A percentile compares a stretch with the other conserved stretches of the same genome.
Evolutionary conservation across 306 rosid genomes (phyloP).

Genomic region (Pterocarpus macrocarpus): DNA sequence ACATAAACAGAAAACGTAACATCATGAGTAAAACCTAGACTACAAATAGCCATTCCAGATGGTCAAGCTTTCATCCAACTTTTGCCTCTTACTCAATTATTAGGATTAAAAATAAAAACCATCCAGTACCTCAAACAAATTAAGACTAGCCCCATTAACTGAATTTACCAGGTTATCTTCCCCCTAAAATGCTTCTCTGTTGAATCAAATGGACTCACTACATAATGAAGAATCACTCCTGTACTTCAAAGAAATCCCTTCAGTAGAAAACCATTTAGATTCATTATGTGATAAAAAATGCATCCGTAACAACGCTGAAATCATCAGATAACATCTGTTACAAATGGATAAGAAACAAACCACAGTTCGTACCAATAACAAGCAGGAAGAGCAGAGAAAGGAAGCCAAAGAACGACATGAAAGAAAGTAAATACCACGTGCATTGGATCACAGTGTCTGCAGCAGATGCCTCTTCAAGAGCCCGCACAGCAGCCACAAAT

Average conservation of each 20-base stretch:
- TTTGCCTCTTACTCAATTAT: neutral
- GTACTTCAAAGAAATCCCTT: neutral
- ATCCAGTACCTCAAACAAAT: neutral
- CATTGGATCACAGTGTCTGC: constrained; percentile 63
- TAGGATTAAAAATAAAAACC: neutral
- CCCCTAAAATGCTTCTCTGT: neutral
- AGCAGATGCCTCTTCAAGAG: constrained; percentile 78
- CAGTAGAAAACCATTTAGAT: neutral
- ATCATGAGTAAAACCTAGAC: too few species aligned
- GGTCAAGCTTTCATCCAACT: neutral
- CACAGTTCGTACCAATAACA: too few species aligned
- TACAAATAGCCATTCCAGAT: too few species aligned
- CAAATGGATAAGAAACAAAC: neutral
- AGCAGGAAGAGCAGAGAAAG: constrained; percentile 3
- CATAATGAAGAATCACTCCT: neutral
- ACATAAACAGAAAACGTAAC: too few species aligned
- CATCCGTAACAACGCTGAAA: neutral
- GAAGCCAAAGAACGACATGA: neutral
- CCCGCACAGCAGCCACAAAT: constrained; percentile 60
- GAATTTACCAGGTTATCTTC: neutral
- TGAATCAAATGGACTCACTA: neutral
- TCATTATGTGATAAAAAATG: neutral
- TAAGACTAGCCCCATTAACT: neutral
- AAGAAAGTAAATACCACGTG: constrained; percentile 61
- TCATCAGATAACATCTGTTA: constrained; percentile 1